Evolutionary conservation across 192 early-diverging fungal species (phyloP), one percentile per base, ranked within the genome.

Genomic region (Spinellus fusiger): DNA sequence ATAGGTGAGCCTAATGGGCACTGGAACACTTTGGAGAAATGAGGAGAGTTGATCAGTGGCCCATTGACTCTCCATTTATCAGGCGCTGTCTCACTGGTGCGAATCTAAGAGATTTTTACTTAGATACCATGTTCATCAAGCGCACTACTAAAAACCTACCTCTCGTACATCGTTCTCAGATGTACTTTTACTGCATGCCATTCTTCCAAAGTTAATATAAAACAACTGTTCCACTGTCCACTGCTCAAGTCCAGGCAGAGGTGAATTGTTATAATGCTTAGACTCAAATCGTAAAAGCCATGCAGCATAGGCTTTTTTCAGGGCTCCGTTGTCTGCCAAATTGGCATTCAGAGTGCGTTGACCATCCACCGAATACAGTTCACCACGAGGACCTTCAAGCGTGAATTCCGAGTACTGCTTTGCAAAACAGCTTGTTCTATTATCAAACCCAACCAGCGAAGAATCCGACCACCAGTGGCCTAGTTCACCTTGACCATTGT

Each of bases 251-350:
- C 83, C 84, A 5, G 77, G 59, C 1, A 81, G 59, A 7, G 64
- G 32, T n/a, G 62, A 40, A 55, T 79, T 62, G 23, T 65, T 71
- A 16, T 55, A 33, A 16, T 15, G 31, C 32, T 54, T 23, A 26
- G 18, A n/a, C n/a, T n/a, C 50, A n/a, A 18, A 8, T n/a, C 40
- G 40, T 12, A 18, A n/a, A 6, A n/a, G 13, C 49, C 49, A 51
- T 27, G 49, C 49, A 13, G 49, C n/a, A 29, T 51, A 51, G 4
- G 49, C 49, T 12, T 27, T 12, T 29, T 65, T 50, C 13, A 83
- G 26, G 4, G 86, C 87, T 46, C 84, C 86, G 49, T 86, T 84
- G 59, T 88, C 87, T 0, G 86, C 81, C 26, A 87, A 62, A 46
- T 87, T 89, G 65, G 86, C 84, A 13, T 73, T 73, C 0, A 87